Conservation (phyloP, 805 yeast species). For the Wickerhamiella domercqiae region DNA sequence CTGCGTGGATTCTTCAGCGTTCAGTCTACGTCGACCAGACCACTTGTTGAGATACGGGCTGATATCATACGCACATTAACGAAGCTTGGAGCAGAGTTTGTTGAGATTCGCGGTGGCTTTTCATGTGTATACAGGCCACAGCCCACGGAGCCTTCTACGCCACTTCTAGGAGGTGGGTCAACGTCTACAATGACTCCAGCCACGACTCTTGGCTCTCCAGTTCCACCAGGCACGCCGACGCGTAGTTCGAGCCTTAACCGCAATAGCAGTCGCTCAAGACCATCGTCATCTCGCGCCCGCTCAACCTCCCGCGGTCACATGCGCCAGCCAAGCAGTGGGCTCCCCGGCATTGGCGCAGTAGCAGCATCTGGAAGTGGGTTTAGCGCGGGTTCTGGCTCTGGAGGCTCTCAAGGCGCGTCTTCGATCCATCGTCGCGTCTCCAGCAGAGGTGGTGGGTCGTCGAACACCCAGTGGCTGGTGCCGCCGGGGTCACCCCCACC, state of each 20-base stretch:
- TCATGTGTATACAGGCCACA: slow-evolving; percentile 52
- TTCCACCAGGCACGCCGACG: neutral
- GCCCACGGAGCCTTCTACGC: neutral
- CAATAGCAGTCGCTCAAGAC: too few relatives aligned
- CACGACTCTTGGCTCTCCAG: neutral
- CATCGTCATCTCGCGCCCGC: neutral
- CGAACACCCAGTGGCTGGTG: slow-evolving; percentile 20
- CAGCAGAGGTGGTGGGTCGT: neutral
- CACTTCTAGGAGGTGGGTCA: neutral
- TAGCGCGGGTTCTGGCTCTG: neutral
- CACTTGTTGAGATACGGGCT: slow-evolving; percentile 73
- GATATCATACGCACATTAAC: slow-evolving; percentile 66
- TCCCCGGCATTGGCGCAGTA: too few relatives aligned
- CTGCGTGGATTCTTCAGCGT: slow-evolving; percentile 88
- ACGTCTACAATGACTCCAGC: neutral
- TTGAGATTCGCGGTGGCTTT: slow-evolving; percentile 89
- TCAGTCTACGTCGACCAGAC: slow-evolving; percentile 87
- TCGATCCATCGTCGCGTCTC: neutral
- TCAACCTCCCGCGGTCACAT: neutral
- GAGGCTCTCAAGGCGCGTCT: too few relatives aligned
- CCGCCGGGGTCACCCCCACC: slow-evolving; percentile 1
- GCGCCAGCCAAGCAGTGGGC: slow-evolving; percentile 1
- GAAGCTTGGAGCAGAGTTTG: slow-evolving; percentile 61
- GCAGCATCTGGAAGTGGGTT: neutral
- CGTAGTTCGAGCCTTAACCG: slow-evolving; percentile 3